These are phyloP conservation scores for Hypoxylon trugodes DNA, from an alignment of 495 filamentous ascomycete genomes.

Conservation along the genomic window DNA sequence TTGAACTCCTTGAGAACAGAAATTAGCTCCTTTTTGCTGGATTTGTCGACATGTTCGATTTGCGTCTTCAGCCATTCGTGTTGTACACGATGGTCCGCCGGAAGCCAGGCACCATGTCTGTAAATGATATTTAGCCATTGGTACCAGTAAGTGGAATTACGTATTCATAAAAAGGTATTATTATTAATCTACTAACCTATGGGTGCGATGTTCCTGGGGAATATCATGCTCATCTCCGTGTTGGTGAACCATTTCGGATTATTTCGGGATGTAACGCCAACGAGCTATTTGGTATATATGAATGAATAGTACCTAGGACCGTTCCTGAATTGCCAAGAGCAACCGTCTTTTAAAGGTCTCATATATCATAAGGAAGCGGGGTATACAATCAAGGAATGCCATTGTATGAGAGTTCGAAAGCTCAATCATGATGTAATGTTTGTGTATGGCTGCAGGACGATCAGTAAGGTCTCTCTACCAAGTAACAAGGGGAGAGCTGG, in stretches of 20 bases:
- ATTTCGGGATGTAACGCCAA: slow-evolving; percentile 12
- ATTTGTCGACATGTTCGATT: slow-evolving; percentile 55
- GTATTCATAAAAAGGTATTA: not conserved
- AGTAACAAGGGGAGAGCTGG: slow-evolving; percentile 8
- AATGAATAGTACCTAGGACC: not conserved
- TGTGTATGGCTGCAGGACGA: slow-evolving; percentile 17
- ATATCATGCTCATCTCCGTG: slow-evolving; percentile 56
- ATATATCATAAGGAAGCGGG: slow-evolving; percentile 29
- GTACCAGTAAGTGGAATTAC: not conserved
- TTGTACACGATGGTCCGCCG: slow-evolving; percentile 60
- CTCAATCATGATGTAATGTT: slow-evolving; percentile 40
- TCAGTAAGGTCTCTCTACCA: slow-evolving; percentile 35
- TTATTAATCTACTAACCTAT: slow-evolving; percentile 42
- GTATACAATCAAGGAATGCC: not conserved
- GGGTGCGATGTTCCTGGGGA: slow-evolving; percentile 50
- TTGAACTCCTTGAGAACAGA: slow-evolving; percentile 59
- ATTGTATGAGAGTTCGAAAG: slow-evolving; percentile 14
- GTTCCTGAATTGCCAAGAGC: slow-evolving; percentile 37
- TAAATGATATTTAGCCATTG: slow-evolving; percentile 8
- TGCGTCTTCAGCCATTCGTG: slow-evolving; percentile 57
- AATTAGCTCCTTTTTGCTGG: slow-evolving; percentile 51
- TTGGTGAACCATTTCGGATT: slow-evolving; percentile 53
- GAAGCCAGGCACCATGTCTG: slow-evolving; percentile 63
- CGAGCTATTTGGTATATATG: slow-evolving; percentile 9
- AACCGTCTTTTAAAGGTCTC: slow-evolving; percentile 9